Conservation (phyloP, 2,329 filamentous ascomycete species). For the Colletotrichum lentis region DNA sequence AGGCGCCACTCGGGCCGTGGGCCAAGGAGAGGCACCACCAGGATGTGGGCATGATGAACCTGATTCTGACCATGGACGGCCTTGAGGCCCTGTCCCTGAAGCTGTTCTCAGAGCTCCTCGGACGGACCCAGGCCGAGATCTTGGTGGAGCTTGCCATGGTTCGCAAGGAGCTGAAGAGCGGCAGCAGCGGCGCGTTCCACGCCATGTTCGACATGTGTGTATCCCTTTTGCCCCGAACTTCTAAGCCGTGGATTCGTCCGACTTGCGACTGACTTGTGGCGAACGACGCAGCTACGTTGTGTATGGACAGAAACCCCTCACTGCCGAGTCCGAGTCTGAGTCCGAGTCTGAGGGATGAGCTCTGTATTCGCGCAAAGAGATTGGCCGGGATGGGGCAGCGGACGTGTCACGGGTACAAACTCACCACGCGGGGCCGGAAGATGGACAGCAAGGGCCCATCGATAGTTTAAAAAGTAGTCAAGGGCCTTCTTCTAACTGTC, state of each 20-base stretch:
- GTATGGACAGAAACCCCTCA: not conserved
- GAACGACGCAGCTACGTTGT: not conserved
- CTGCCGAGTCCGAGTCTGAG: not conserved
- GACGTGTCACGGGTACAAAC: too few species aligned
- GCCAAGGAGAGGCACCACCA: slow-evolving; percentile 41
- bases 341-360: not conserved
- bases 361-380: not conserved
- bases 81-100: slow-evolving; percentile 41
- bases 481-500: too few species aligned
- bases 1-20: slow-evolving; percentile 41
- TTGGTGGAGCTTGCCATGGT: slow-evolving; percentile 42
- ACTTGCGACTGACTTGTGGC: not conserved
- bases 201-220: slow-evolving; percentile 44
- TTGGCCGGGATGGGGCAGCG: not conserved
- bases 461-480: too few species aligned
- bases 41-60: slow-evolving; percentile 44
- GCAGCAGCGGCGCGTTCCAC: slow-evolving; percentile 40
- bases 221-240: not conserved
- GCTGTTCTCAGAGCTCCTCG: slow-evolving; percentile 44
- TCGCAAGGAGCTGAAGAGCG: slow-evolving; percentile 42
- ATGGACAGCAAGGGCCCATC: too few species aligned
- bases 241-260: too few species aligned
- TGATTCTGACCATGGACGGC: slow-evolving; percentile 38
- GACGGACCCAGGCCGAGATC: slow-evolving; percentile 40
- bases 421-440: too few species aligned